Conservation (phyloP, 192 early-diverging fungal species). For the Pilobolus umbonatus region DNA sequence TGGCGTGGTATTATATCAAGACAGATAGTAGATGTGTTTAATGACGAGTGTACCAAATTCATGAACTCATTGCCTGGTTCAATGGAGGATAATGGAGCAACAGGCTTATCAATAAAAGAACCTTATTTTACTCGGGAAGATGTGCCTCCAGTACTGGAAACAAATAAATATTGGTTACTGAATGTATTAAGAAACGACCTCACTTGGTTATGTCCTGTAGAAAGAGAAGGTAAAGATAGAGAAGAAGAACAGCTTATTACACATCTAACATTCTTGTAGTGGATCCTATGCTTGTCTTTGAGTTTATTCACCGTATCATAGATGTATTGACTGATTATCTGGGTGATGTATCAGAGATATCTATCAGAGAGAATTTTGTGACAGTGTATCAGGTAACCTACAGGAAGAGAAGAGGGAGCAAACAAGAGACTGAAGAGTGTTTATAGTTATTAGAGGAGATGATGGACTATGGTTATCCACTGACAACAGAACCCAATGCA, state of each 20-base stretch:
- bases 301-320: slow-evolving; percentile 77
- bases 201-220: slow-evolving; percentile 71
- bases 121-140: slow-evolving; percentile 47
- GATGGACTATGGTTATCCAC: slow-evolving; percentile 85
- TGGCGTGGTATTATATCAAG: slow-evolving; percentile 67
- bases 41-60: slow-evolving; percentile 54
- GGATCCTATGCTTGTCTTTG: slow-evolving; percentile 77
- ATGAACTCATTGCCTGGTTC: slow-evolving; percentile 41
- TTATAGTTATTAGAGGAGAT: slow-evolving; percentile 84
- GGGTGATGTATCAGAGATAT: slow-evolving; percentile 71
- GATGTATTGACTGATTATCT: slow-evolving; percentile 84
- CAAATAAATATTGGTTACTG: slow-evolving; percentile 58
- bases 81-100: slow-evolving; percentile 13
- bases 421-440: not conserved
- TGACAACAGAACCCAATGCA: slow-evolving; percentile 84
- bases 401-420: not conserved
- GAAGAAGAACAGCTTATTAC: not conserved
- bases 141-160: slow-evolving; percentile 58
- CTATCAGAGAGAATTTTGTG: slow-evolving; percentile 90
- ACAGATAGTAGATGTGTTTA: slow-evolving; percentile 57
- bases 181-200: slow-evolving; percentile 66
- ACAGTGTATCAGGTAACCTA: slow-evolving; percentile 73
- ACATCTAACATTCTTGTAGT: slow-evolving; percentile 37
- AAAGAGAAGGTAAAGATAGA: slow-evolving; percentile 60
- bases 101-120: slow-evolving; percentile 15